Conservation (phyloP, 2,329 filamentous ascomycete species). For the Ascochyta viciae-villosae region DNA sequence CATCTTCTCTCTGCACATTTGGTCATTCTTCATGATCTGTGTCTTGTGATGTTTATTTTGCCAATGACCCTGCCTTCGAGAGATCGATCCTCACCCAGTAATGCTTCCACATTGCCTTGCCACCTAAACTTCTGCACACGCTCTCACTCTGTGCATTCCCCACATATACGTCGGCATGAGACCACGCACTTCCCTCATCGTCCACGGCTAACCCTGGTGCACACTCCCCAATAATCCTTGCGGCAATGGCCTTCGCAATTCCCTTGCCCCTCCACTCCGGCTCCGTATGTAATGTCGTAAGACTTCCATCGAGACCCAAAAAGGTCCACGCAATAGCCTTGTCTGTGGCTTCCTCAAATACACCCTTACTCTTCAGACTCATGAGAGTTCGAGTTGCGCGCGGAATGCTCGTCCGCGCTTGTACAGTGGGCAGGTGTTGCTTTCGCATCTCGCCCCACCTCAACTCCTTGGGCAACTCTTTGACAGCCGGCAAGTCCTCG, state of each 20-base stretch:
- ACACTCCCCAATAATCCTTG: conserved; percentile 63
- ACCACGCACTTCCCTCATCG: conserved; percentile 57
- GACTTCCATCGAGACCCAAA: conserved; percentile 65
- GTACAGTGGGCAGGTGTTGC: conserved; percentile 64
- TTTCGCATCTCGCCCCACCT: conserved; percentile 61
- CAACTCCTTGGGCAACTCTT: conserved; percentile 57
- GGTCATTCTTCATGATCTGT: not conserved
- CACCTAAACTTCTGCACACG: conserved; percentile 69
- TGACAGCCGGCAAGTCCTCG: conserved; percentile 53
- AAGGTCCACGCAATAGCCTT: conserved; percentile 71
- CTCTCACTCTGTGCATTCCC: conserved; percentile 67
- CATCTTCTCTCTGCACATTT: not conserved
- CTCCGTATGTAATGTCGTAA: conserved; percentile 68
- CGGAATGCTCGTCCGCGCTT: conserved; percentile 58
- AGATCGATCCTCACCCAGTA: conserved; percentile 64
- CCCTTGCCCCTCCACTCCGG: conserved; percentile 66
- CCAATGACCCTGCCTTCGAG: conserved; percentile 29
- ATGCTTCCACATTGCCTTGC: conserved; percentile 61
- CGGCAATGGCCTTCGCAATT: conserved; percentile 67
- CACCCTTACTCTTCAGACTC: conserved; percentile 50
- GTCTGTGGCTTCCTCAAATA: conserved; percentile 53
- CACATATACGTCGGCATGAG: conserved; percentile 68
- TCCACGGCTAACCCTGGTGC: conserved; percentile 41
- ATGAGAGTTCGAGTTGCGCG: conserved; percentile 58
- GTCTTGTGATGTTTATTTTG: conserved; percentile 7